Evolutionary conservation across 164 flowering plant genomes (phyloP).

Genomic region (Vitis labrusca): DNA sequence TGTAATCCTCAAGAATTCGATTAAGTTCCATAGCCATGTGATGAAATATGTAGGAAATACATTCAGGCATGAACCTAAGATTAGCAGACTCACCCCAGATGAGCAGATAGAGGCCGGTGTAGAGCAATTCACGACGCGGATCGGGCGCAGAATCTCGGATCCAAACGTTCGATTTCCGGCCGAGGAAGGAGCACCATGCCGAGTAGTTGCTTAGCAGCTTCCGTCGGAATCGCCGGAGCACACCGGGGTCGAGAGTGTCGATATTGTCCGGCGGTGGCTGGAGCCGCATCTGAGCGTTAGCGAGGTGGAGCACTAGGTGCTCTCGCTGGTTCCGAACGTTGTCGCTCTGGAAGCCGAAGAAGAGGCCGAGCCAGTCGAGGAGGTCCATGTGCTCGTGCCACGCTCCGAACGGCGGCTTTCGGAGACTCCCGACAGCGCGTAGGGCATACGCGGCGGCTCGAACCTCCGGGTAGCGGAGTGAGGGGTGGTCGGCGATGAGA

Average conservation of each 20-base stretch:
- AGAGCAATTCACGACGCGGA: slow-evolving; percentile 50
- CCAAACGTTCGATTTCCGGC: slow-evolving; percentile 57
- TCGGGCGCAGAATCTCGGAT: slow-evolving; percentile 41
- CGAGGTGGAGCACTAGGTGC: slow-evolving; percentile 66
- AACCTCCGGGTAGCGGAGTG: slow-evolving; percentile 70
- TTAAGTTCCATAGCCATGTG: slow-evolving; percentile 65
- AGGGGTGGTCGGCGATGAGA: slow-evolving; percentile 71
- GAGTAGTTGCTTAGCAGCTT: slow-evolving; percentile 51
- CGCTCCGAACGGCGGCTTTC: slow-evolving; percentile 39
- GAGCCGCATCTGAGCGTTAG: slow-evolving; percentile 77
- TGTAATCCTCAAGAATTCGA: slow-evolving; percentile 47
- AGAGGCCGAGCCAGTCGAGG: slow-evolving; percentile 65
- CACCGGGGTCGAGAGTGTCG: slow-evolving; percentile 49
- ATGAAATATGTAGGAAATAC: slow-evolving; percentile 57
- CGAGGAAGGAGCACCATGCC: slow-evolving; percentile 56
- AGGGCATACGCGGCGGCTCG: slow-evolving; percentile 66
- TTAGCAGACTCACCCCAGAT: slow-evolving; percentile 75
- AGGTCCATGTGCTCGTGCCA: slow-evolving; percentile 53
- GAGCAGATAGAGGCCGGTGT: slow-evolving; percentile 45
- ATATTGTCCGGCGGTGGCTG: slow-evolving; percentile 63
- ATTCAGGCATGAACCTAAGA: slow-evolving; percentile 59
- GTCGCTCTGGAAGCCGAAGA: slow-evolving; percentile 64
- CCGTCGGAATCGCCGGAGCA: slow-evolving; percentile 49
- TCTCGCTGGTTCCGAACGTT: slow-evolving; percentile 68
- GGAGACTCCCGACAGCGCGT: slow-evolving; percentile 58